These are phyloP conservation scores for Exophiala mesophila DNA, from an alignment of 2,329 filamentous ascomycete species.

Conservation along the genomic window DNA sequence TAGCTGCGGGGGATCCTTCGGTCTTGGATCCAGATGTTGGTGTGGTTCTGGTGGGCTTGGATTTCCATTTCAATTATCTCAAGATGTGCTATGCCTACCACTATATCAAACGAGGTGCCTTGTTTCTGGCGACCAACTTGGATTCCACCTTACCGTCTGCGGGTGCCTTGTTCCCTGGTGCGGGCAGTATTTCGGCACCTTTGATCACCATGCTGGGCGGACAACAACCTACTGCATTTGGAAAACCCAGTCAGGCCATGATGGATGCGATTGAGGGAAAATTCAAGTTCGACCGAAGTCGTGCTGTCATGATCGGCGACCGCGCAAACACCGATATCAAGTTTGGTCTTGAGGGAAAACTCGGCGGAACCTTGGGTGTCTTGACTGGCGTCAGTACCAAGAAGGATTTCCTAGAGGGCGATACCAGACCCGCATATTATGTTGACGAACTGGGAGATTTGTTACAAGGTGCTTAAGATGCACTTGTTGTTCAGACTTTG, in stretches of 20 bases:
- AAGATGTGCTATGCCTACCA: constrained; percentile 82
- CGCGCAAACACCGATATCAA: constrained; percentile 91
- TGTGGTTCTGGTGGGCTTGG: constrained; percentile 80
- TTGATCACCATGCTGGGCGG: constrained; percentile 63
- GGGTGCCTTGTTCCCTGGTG: constrained; percentile 82
- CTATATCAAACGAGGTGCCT: constrained; percentile 73
- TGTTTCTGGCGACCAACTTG: constrained; percentile 88
- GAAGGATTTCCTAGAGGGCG: constrained; percentile 74
- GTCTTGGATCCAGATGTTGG: constrained; percentile 82
- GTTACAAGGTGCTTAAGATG: constrained; percentile 27
- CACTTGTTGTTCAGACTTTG: background rate
- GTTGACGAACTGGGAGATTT: constrained; percentile 81
- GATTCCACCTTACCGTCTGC: constrained; percentile 84
- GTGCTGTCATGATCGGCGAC: constrained; percentile 94
- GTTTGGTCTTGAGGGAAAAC: constrained; percentile 84
- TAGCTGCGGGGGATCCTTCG: constrained; percentile 66
- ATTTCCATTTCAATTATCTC: constrained; percentile 93
- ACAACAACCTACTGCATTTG: constrained; percentile 68
- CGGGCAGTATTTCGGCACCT: constrained; percentile 74
- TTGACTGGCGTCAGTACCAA: constrained; percentile 79
- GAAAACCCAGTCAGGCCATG: constrained; percentile 97
- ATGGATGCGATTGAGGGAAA: constrained; percentile 98
- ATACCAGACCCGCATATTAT: constrained; percentile 73
- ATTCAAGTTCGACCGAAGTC: constrained; percentile 77
- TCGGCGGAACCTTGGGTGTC: constrained; percentile 87